phyloP scores from a whole-genome alignment of 2,329 filamentous ascomycete species.

The Fusarium buxicola region DNA sequence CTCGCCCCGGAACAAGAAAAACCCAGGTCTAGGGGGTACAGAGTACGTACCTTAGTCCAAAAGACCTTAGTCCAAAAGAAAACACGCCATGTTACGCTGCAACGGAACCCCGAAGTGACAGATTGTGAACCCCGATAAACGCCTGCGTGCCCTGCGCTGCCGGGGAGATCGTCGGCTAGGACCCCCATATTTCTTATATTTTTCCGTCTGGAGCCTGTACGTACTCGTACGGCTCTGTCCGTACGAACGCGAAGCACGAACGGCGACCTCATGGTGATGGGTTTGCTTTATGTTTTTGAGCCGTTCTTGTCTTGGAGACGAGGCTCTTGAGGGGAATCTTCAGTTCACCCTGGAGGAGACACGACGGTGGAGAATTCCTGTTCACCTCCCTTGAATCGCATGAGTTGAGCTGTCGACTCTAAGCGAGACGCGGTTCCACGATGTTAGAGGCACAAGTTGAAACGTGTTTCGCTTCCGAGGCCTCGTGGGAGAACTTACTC shows the following conservation, averaged over 20 bases:
- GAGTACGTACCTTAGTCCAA: too few relatives aligned
- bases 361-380: constrained; percentile 26
- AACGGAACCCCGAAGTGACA: constrained; percentile 23
- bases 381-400: constrained; percentile 17
- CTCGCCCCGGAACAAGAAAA: constrained; percentile 30
- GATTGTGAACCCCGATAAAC: constrained; percentile 14
- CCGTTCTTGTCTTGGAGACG: neutral
- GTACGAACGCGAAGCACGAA: constrained; percentile 28
- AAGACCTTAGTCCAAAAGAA: too few relatives aligned
- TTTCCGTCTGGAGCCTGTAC: constrained; percentile 8
- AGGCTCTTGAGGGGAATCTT: constrained; percentile 26
- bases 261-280: constrained; percentile 13
- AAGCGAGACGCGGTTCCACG: constrained; percentile 12
- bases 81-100: constrained; percentile 38
- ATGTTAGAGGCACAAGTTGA: constrained; percentile 25
- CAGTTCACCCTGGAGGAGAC: constrained; percentile 30
- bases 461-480: constrained; percentile 16
- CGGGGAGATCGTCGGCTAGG: constrained; percentile 43
- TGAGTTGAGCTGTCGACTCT: constrained; percentile 6
- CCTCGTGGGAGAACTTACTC: neutral
- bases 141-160: constrained; percentile 22
- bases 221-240: constrained; percentile 23
- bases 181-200: constrained; percentile 17
- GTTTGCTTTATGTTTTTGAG: constrained; percentile 23
- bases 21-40: constrained; percentile 19